A percentile compares a stretch with the other conserved stretches of the same genome.
Conservation (phyloP, 306 rosid species). For the Notholithocarpus densiflorus region DNA sequence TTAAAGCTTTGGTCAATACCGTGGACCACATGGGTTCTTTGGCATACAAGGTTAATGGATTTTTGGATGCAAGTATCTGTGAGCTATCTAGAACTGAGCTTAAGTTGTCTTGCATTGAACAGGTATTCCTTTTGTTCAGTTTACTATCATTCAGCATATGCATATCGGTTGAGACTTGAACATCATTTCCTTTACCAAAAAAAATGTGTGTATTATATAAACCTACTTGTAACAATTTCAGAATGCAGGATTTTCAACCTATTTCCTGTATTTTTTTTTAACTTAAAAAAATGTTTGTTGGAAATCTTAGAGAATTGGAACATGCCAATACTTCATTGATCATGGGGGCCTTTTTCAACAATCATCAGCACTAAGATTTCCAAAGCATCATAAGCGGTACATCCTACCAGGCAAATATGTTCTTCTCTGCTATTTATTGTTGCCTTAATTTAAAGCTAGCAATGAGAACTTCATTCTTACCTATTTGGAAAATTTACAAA, state of each 20-base stretch:
- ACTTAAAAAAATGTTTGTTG: background rate
- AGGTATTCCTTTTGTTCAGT: slow-evolving; percentile 14
- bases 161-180: background rate
- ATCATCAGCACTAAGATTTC: slow-evolving; percentile 11
- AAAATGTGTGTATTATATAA: background rate
- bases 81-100: slow-evolving; percentile 24
- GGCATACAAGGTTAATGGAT: slow-evolving; percentile 30
- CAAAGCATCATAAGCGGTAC: slow-evolving; percentile 33
- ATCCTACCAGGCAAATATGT: slow-evolving; percentile 30
- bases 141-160: background rate
- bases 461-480: background rate
- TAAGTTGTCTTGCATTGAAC: slow-evolving; percentile 25
- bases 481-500: background rate
- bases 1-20: slow-evolving; percentile 36
- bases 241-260: background rate
- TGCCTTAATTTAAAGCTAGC: background rate
- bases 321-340: slow-evolving; percentile 23
- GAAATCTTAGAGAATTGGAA: slow-evolving; percentile 22
- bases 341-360: slow-evolving; percentile 21
- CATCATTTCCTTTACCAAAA: no score
- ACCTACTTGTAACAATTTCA: background rate
- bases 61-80: slow-evolving; percentile 25
- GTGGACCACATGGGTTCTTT: slow-evolving; percentile 42
- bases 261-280: background rate
- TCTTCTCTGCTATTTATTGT: background rate